phyloP scores from a whole-genome alignment of 2,329 filamentous ascomycete species.

The Diaporthe citriasiana region DNA sequence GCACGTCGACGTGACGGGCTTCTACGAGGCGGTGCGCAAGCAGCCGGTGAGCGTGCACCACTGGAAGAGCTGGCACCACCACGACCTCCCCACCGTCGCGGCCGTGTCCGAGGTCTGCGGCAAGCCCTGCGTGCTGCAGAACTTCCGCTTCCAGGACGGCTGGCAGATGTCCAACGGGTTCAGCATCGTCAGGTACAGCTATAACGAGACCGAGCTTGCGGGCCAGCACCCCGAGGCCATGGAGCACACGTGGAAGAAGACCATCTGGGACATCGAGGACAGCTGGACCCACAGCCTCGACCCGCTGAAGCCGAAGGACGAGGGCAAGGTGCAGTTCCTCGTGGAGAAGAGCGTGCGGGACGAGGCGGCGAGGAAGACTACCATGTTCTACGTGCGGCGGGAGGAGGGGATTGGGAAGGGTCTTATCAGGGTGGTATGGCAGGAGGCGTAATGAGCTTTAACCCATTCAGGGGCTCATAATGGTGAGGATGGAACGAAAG shows the following conservation, averaged over 20 bases:
- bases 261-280: conserved; percentile 39
- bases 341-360: conserved; percentile 41
- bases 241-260: conserved; percentile 52
- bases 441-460: conserved; percentile 25
- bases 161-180: conserved; percentile 58
- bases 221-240: conserved; percentile 57
- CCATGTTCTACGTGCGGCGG: conserved; percentile 40
- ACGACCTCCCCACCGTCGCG: conserved; percentile 53
- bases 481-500: no score
- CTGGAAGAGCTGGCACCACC: conserved; percentile 54
- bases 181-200: conserved; percentile 55
- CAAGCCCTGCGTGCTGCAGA: conserved; percentile 55
- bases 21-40: conserved; percentile 58
- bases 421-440: conserved; percentile 43
- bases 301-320: conserved; percentile 41
- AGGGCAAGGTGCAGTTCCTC: conserved; percentile 43
- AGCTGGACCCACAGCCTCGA: conserved; percentile 43
- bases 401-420: conserved; percentile 38
- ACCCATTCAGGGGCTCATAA: background rate
- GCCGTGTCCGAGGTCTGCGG: conserved; percentile 56
- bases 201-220: conserved; percentile 48
- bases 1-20: conserved; percentile 57
- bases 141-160: conserved; percentile 51
- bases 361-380: conserved; percentile 33
- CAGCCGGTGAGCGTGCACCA: conserved; percentile 60